Evolutionary conservation across 371 early-diverging fungal genomes (phyloP).

Genomic region (Haplosporangium sp.): DNA sequence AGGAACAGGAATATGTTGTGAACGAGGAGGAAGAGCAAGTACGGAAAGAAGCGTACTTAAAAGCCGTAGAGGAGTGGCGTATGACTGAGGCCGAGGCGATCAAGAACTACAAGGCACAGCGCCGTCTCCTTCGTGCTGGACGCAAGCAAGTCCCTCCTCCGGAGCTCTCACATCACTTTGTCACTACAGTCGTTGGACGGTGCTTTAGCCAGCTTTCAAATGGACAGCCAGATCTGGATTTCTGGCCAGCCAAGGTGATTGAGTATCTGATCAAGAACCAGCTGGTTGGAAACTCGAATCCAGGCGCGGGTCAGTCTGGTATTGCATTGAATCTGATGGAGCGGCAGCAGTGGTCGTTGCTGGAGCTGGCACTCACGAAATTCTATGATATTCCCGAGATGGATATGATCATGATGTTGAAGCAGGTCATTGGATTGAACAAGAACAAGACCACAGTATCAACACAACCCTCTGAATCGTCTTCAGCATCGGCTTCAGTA

Average conservation of each 20-base stretch:
- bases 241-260: constrained; percentile 66
- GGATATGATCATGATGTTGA: constrained; percentile 62
- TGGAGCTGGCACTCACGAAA: constrained; percentile 62
- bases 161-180: constrained; percentile 64
- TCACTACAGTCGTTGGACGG: constrained; percentile 56
- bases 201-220: constrained; percentile 53
- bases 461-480: neutral
- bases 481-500: neutral
- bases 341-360: constrained; percentile 64
- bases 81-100: constrained; percentile 20
- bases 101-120: constrained; percentile 25
- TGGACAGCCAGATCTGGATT: constrained; percentile 55
- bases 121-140: constrained; percentile 31
- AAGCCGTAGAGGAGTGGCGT: constrained; percentile 31
- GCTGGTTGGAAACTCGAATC: constrained; percentile 58
- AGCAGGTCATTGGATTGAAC: constrained; percentile 48
- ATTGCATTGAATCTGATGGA: constrained; percentile 61
- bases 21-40: constrained; percentile 23
- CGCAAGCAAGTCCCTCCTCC: constrained; percentile 33
- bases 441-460: constrained; percentile 32
- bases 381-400: constrained; percentile 70
- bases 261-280: constrained; percentile 63
- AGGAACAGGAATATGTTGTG: constrained; percentile 34
- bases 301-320: constrained; percentile 62
- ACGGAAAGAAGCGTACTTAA: constrained; percentile 21